A percentile compares a stretch with the other conserved stretches of the same genome.
Conservation (phyloP, 371 early-diverging fungal genomes). For the Mortierella sp. region DNA sequence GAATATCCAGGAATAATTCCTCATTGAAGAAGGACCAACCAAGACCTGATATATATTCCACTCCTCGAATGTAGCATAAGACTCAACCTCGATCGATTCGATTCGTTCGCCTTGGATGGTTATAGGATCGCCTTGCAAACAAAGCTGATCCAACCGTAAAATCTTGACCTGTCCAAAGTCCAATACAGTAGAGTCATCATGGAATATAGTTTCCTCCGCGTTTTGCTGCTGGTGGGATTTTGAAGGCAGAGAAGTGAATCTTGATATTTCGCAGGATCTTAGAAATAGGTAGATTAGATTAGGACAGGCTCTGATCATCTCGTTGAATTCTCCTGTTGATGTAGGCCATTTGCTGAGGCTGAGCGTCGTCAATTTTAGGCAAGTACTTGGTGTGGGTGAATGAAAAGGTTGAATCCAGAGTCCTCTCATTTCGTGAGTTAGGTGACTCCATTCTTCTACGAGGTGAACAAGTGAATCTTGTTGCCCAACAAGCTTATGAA, state of each 20-base stretch:
- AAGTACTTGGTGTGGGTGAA: neutral
- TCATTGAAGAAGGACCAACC: neutral
- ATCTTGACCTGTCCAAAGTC: constrained; percentile 13
- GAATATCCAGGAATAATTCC: neutral
- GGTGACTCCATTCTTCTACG: constrained; percentile 10
- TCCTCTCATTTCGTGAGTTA: neutral
- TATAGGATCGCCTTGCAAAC: neutral
- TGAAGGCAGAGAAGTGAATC: neutral
- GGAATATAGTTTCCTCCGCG: neutral
- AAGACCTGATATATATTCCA: neutral
- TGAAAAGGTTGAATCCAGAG: neutral
- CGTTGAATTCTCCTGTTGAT: constrained; percentile 7
- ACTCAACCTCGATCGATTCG: constrained; percentile 9
- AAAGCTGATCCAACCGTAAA: constrained; percentile 3
- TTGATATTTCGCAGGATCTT: neutral
- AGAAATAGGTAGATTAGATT: constrained; percentile 3
- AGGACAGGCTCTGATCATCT: constrained; percentile 13
- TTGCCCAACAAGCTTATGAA: constrained; percentile 11
- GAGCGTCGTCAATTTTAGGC: constrained; percentile 1
- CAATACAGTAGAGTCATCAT: constrained; percentile 2
- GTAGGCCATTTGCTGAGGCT: constrained; percentile 7
- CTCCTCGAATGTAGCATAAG: neutral
- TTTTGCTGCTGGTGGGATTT: neutral
- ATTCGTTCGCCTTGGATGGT: neutral
- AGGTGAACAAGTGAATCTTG: constrained; percentile 9